Evolutionary conservation across 208 protist species (phyloP), one percentile per base, ranked within the genome.

Genomic region (Tritrichomonas musculus): DNA sequence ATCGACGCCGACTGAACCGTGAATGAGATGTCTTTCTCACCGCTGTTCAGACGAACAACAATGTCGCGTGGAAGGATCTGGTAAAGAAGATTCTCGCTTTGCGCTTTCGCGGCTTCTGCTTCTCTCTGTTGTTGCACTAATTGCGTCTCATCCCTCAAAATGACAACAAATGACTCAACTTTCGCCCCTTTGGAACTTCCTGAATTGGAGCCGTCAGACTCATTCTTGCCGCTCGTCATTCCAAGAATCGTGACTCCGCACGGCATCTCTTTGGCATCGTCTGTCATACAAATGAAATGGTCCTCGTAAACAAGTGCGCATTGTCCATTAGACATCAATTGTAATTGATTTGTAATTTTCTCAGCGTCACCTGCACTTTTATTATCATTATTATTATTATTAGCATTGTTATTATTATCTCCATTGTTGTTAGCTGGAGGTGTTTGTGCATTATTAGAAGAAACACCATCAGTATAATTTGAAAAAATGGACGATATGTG

Each of bases 11-110:
- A 84, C 25, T 3, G 73, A 55, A 84, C 73, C 22, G 39, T 44
- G 44, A 84, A 84, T n/a, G 41, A 84, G n/a, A 84, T 84, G n/a
- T 84, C 73, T 84, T 84, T 84, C 11, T 84, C 73, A 53, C 73
- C 73, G 49, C 73, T 49, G 25, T 84, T 84, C 0, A 84, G 22
- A 17, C 39, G 36, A 33, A 53, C 44, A 53, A 84, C 44, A 53
- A 84, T 84, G 53, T 84, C 73, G 49, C 44, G 17, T 84, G 73
- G 73, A 14, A 84, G 25, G 8, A 84, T 84, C 25, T 84, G 73
- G 9, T 33, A 84, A 55, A 84, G 44, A 17, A 84, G 53, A 8
- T 84, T 84, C 9, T 84, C 73, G 25, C n/a, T 47, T 20, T 84
- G 17, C 8, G 4, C 44, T 53, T 84, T 84, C 1, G 73, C 73